Conservation (phyloP, 352 stramenopile species). For the Phytophthora aleatoria region DNA sequence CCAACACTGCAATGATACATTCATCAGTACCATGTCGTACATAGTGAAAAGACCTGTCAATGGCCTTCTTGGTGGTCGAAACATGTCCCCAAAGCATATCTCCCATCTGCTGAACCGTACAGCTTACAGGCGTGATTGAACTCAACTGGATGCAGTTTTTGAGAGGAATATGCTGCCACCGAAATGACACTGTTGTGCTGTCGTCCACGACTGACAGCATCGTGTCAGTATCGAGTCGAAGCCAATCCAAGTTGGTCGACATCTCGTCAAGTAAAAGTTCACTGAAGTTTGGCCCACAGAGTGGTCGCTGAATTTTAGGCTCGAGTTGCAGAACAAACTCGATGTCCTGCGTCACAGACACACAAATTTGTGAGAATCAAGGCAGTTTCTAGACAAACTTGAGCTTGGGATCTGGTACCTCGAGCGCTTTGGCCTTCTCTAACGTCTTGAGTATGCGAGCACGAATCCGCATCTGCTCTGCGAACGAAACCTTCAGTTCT, state of each 20-base stretch:
- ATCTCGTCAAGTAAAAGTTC: slow-evolving; percentile 9
- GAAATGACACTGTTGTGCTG: slow-evolving; percentile 5
- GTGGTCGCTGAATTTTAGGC: slow-evolving; percentile 1
- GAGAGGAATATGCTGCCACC: neutral
- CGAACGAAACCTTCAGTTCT: slow-evolving; percentile 17
- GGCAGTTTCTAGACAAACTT: neutral
- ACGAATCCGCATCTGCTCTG: slow-evolving; percentile 5
- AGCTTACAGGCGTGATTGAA: slow-evolving; percentile 23
- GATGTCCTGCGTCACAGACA: slow-evolving; percentile 4
- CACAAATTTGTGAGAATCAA: neutral
- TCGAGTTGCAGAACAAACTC: slow-evolving; percentile 18
- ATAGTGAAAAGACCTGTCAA: slow-evolving; percentile 13
- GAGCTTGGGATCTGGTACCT: neutral
- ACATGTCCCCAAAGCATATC: slow-evolving; percentile 19
- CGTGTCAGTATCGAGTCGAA: slow-evolving; percentile 12
- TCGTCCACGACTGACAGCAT: slow-evolving; percentile 4
- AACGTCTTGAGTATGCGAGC: slow-evolving; percentile 3
- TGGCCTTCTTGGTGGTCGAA: slow-evolving; percentile 11
- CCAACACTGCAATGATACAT: neutral
- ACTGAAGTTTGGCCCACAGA: slow-evolving; percentile 4
- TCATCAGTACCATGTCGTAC: slow-evolving; percentile 4
- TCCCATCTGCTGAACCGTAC: slow-evolving; percentile 5
- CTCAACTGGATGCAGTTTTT: slow-evolving; percentile 8
- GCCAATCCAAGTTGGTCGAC: slow-evolving; percentile 6
- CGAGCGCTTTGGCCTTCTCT: neutral